Conservation (phyloP, 345 rosid genomes). For the Diplotaxis tenuifolia region DNA sequence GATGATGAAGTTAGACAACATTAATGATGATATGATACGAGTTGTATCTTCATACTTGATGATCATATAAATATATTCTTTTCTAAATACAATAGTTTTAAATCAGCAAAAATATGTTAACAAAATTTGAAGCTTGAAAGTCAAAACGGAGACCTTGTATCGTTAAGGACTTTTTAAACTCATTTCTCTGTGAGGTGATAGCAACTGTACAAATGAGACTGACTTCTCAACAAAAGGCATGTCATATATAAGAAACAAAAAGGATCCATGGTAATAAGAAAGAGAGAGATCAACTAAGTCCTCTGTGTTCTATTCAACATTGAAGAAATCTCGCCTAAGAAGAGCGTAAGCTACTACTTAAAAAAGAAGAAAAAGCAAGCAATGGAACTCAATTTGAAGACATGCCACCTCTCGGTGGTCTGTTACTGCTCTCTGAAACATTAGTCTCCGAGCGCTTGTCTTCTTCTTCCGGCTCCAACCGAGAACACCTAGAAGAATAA, state of each 20-base stretch:
- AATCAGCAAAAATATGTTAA: background rate
- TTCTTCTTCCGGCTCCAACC: slow-evolving; percentile 32
- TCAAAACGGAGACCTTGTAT: no score
- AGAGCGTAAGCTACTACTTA: background rate
- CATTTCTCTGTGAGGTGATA: no score
- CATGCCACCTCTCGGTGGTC: slow-evolving; percentile 26
- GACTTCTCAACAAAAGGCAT: background rate
- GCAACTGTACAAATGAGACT: background rate
- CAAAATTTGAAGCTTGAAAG: background rate
- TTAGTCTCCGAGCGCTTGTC: slow-evolving; percentile 11
- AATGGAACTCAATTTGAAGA: slow-evolving; percentile 28
- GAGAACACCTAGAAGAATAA: slow-evolving; percentile 46
- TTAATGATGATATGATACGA: no score
- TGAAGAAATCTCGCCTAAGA: background rate
- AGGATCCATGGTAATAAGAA: background rate
- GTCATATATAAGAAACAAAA: background rate
- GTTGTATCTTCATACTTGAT: no score
- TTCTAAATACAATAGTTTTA: background rate
- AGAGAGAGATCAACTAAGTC: background rate
- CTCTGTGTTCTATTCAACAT: background rate
- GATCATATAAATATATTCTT: no score
- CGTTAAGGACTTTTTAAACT: no score
- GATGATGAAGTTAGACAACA: no score
- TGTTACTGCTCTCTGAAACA: slow-evolving; percentile 21
- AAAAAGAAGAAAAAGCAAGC: background rate